Percentiles rank a stretch among this genome's conserved stretches.
Conservation (phyloP, 2,329 filamentous ascomycete genomes). For the Sporothrix globosa region DNA sequence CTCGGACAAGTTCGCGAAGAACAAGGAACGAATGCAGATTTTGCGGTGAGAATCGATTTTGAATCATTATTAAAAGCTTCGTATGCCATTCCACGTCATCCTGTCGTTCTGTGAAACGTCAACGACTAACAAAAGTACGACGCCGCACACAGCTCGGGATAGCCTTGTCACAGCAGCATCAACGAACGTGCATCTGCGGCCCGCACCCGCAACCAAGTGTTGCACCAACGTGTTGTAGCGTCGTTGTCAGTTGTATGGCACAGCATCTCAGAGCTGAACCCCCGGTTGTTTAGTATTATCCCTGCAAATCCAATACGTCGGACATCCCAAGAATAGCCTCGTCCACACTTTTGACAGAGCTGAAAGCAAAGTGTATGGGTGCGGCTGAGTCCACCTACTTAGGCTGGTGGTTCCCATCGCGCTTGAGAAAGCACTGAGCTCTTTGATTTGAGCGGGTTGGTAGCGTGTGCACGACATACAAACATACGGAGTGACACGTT, state of each 20-base stretch:
- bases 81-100: background rate
- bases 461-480: too few relatives aligned
- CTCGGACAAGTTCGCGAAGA: too few relatives aligned
- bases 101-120: too few relatives aligned
- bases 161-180: background rate
- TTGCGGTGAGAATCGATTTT: too few relatives aligned
- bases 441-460: too few relatives aligned
- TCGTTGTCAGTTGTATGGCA: background rate
- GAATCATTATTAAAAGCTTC: background rate
- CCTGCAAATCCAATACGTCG: background rate
- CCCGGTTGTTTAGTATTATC: too few relatives aligned
- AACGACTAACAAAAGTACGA: background rate
- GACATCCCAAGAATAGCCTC: too few relatives aligned
- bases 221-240: background rate
- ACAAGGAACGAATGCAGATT: too few relatives aligned
- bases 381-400: background rate
- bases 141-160: background rate
- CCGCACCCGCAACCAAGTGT: slow-evolving; percentile 12
- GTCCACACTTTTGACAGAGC: slow-evolving; percentile 3
- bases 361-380: background rate
- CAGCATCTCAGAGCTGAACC: background rate
- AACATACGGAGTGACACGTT: too few relatives aligned
- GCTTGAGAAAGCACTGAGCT: background rate
- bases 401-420: background rate
- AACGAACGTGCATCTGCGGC: slow-evolving; percentile 7